A percentile compares a stretch with the other conserved stretches of the same genome.
phyloP scores from a whole-genome alignment of 1,284 basidiomycete species.

The Marasmius sp. region DNA sequence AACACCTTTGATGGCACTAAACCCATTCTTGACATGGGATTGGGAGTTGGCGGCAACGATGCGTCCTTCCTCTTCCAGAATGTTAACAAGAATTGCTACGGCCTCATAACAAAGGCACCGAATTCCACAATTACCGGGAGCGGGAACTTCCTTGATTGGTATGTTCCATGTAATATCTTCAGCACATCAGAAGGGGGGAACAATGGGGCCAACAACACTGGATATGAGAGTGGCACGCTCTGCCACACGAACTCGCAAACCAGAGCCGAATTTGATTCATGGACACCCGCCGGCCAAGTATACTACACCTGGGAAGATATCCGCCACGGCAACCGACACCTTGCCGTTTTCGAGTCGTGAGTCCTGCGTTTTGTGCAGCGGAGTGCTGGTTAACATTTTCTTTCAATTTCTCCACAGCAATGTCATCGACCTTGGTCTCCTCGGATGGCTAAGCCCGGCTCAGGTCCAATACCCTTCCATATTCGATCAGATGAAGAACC shows the following conservation, averaged over 20 bases:
- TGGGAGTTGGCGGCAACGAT: conserved; percentile 83
- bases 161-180: conserved; percentile 94
- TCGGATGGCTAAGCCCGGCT: conserved; percentile 79
- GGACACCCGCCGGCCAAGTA: conserved; percentile 77
- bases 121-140: conserved; percentile 67
- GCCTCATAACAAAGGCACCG: conserved; percentile 71
- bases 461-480: conserved; percentile 82
- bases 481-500: conserved; percentile 76
- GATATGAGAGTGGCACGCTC: conserved; percentile 60
- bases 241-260: conserved; percentile 74
- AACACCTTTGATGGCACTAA: conserved; percentile 71
- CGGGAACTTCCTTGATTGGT: conserved; percentile 72
- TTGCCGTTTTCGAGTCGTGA: conserved; percentile 90
- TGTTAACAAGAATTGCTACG: conserved; percentile 80
- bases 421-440: conserved; percentile 86
- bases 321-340: conserved; percentile 64
- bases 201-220: conserved; percentile 62
- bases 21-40: conserved; percentile 84
- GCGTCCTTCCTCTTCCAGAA: conserved; percentile 95
- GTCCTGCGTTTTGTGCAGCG: conserved; percentile 27
- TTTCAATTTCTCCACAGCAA: conserved; percentile 42
- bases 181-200: conserved; percentile 63
- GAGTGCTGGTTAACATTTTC: conserved; percentile 6
- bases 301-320: conserved; percentile 94
- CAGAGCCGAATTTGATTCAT: conserved; percentile 44